A percentile compares a stretch with the other conserved stretches of the same genome.
Evolutionary conservation across 495 filamentous ascomycete genomes (phyloP).

Genomic region (Aspergillus ostianus): DNA sequence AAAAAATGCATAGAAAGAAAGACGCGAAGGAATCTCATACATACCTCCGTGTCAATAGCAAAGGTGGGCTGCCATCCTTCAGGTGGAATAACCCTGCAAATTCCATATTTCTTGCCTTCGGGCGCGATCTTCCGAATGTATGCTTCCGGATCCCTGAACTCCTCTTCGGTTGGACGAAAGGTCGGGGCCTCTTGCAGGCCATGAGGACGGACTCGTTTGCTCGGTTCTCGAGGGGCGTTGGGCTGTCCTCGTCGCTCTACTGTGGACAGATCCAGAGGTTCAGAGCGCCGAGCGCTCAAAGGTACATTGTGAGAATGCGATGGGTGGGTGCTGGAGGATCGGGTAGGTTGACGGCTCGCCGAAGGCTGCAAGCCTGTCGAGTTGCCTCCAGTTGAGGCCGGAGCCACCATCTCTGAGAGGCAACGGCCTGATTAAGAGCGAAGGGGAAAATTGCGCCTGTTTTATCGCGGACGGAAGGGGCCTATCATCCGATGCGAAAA

Average conservation of each 20-base stretch:
- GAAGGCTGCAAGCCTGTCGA: slow-evolving; percentile 38
- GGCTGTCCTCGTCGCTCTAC: slow-evolving; percentile 88
- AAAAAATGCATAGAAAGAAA: neutral
- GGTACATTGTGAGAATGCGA: slow-evolving; percentile 58
- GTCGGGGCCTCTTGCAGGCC: slow-evolving; percentile 88
- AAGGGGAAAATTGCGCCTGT: slow-evolving; percentile 22
- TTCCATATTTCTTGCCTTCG: slow-evolving; percentile 81
- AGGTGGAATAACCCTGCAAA: slow-evolving; percentile 93
- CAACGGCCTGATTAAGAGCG: slow-evolving; percentile 18
- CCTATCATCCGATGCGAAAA: slow-evolving; percentile 31
- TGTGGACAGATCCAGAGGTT: slow-evolving; percentile 78
- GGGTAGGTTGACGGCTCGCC: slow-evolving; percentile 39
- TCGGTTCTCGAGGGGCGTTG: slow-evolving; percentile 68
- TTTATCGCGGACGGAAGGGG: slow-evolving; percentile 28
- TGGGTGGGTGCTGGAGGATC: slow-evolving; percentile 43
- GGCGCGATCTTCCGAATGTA: slow-evolving; percentile 88
- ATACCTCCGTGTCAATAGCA: slow-evolving; percentile 94
- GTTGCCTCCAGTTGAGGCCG: slow-evolving; percentile 47
- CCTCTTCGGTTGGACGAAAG: slow-evolving; percentile 85
- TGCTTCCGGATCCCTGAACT: slow-evolving; percentile 89
- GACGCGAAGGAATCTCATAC: slow-evolving; percentile 24
- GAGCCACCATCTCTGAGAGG: slow-evolving; percentile 48
- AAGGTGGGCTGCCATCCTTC: slow-evolving; percentile 92
- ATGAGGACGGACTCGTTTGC: slow-evolving; percentile 74
- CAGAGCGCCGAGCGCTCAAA: slow-evolving; percentile 66